phyloP scores from a whole-genome alignment of 208 protist genomes.

The Acanthamoeba royreba region DNA sequence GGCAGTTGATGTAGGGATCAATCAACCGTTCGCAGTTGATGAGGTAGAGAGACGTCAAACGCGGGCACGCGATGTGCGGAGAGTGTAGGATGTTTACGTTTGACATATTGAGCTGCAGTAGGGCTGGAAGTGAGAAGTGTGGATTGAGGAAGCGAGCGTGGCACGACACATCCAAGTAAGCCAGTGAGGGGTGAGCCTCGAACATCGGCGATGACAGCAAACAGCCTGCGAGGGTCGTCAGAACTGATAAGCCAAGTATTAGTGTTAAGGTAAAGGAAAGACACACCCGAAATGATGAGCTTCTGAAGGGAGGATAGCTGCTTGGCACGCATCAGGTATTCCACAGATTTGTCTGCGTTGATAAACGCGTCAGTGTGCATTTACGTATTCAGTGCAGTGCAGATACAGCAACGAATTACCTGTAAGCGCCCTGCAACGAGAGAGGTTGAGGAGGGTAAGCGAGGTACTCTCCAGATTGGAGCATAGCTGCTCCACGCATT shows the following conservation, averaged over 20 bases:
- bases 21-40: conserved; percentile 14
- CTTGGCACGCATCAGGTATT: not conserved
- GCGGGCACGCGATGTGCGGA: not conserved
- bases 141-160: conserved; percentile 21
- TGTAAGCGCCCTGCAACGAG: not conserved
- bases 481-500: not conserved
- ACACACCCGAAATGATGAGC: not conserved
- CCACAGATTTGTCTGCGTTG: not conserved
- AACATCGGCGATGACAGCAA: conserved; percentile 28
- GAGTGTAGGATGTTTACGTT: not conserved
- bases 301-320: not conserved
- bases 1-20: not conserved
- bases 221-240: no score
- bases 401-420: no score
- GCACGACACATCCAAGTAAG: not conserved
- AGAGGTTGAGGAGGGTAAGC: not conserved
- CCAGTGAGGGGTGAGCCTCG: not conserved
- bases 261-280: no score
- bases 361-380: not conserved
- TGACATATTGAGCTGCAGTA: not conserved
- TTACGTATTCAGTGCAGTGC: no score
- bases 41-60: not conserved
- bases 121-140: not conserved
- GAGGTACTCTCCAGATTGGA: not conserved
- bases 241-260: no score